Evolutionary conservation across 179 eudicot genomes (phyloP), one percentile per base, ranked within the genome.

Genomic region (Camellia oleifera): DNA sequence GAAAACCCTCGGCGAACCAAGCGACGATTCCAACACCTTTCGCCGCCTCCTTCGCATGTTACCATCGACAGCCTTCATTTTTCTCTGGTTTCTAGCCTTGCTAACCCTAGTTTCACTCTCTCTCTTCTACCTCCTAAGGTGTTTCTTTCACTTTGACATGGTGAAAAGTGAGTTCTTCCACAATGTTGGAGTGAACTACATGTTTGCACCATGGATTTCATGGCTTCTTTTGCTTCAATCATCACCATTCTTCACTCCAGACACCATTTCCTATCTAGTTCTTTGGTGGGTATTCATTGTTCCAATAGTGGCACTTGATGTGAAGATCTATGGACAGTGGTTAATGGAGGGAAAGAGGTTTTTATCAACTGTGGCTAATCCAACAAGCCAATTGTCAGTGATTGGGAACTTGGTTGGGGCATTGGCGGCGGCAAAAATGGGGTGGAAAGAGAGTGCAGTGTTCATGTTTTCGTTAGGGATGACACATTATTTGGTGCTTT

Each of bases 241-340:
- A 0, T 78, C 87, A 0, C 92, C 95, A 0, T 76, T 78, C 64
- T 74, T 81, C 18, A 46, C 66, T 40, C 86, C 88, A 26, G 61
- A 80, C 6, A 76, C 60, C 0, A 7, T 8, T n/a, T 75, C 77
- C 0, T 86, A 84, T 69, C 72, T 78, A 54, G 65, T 81, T n/a
- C 82, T 90, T 3, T 91, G 92, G 90, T 88, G 88, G 89, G 58
- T 82, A 2, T 85, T 91, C 46, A 79, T 91, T 2, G 62, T 89
- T 2, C 95, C 95, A 1, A 82, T 91, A 53, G 69, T 91, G 72
- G 81, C 80, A 20, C 89, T 93, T 4, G 95, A 93, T 81, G 86
- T 91, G 54, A 93, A 93, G 79, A 81, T 91, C 13, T 91, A 91
- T 23, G 97, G 97, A 0, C 95, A 91, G 79, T 93, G 95, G 94